Evolutionary conservation across 2,329 filamentous ascomycete species (phyloP), one percentile per base, ranked within the genome.

Genomic region (Trichoderma sp.): DNA sequence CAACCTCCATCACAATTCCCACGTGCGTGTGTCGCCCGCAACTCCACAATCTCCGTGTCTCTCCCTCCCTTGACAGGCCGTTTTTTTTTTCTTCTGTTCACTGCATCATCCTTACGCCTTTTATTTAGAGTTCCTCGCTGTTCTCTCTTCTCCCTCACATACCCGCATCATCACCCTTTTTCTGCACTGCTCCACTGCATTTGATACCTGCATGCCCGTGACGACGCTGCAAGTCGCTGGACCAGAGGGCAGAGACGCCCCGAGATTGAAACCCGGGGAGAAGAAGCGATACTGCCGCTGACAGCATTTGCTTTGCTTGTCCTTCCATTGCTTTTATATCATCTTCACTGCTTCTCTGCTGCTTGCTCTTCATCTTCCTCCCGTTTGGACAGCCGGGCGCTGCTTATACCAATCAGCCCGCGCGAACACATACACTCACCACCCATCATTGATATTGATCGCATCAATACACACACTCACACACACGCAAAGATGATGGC

Each of bases 111-210:
- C 32, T 43, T 15, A 57, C n/a, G 26, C 55, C 39, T 32, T 58
- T 23, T 43, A 43, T n/a, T 67, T 30, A 23, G n/a, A 55, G 34
- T n/a, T 28, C 43, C 28, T 34, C 28, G 17, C 34, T 39, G 36
- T 39, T 39, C 7, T 17, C 15, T 39, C 8, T 30, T 17, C 17
- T 68, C 65, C 53, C 65, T 68, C 65, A 58, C 53, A 57, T 67
- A 28, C 47, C 12, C 9, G 23, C 17, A 43, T 26, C 34, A 59
- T 68, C 65, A 67, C 36, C 36, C 61, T 47, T 47, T 32, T 53
- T 65, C 62, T 50, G 11, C 65, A 20, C 26, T 68, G 17, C 50
- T 67, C 53, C 65, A 68, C 65, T n/a, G 53, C 53, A 36, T 58
- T 36, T 36, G 34, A 36, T 36, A 36, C 11, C 32, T 32, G 32